phyloP scores from a whole-genome alignment of 2,329 filamentous ascomycete genomes.

The Hawksworthiomyces lignivorus region DNA sequence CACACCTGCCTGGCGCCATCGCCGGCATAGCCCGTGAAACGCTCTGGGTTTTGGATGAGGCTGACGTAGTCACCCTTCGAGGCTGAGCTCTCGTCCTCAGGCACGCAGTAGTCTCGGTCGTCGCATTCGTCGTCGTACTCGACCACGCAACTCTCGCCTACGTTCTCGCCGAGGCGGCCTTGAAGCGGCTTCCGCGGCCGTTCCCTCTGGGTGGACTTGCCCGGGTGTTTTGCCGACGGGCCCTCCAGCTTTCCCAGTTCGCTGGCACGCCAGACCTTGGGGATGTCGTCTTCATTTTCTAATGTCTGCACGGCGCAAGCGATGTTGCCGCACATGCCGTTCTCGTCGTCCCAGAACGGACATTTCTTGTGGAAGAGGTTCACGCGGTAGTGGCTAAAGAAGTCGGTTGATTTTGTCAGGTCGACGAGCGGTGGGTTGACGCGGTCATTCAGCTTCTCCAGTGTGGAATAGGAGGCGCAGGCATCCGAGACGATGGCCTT shows the following conservation, averaged over 20 bases:
- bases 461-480: constrained; percentile 85
- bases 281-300: constrained; percentile 92
- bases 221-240: constrained; percentile 82
- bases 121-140: constrained; percentile 98
- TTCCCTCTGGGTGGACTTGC: constrained; percentile 63
- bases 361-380: constrained; percentile 93
- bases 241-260: constrained; percentile 89
- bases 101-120: constrained; percentile 91
- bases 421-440: constrained; percentile 71
- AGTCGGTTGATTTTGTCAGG: constrained; percentile 82
- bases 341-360: constrained; percentile 91
- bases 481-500: constrained; percentile 86
- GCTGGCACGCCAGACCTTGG: constrained; percentile 81
- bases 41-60: constrained; percentile 84
- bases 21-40: constrained; percentile 90
- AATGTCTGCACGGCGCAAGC: constrained; percentile 93
- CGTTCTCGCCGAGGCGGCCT: constrained; percentile 73
- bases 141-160: constrained; percentile 92
- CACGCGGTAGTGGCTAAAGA: constrained; percentile 94
- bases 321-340: constrained; percentile 93
- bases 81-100: constrained; percentile 80
- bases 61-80: constrained; percentile 96
- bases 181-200: constrained; percentile 66
- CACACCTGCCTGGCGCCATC: constrained; percentile 82
- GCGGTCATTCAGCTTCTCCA: constrained; percentile 73